A percentile compares a stretch with the other conserved stretches of the same genome.
Conservation (phyloP, 164 flowering plant species). For the Magnolia kwangsiensis region DNA sequence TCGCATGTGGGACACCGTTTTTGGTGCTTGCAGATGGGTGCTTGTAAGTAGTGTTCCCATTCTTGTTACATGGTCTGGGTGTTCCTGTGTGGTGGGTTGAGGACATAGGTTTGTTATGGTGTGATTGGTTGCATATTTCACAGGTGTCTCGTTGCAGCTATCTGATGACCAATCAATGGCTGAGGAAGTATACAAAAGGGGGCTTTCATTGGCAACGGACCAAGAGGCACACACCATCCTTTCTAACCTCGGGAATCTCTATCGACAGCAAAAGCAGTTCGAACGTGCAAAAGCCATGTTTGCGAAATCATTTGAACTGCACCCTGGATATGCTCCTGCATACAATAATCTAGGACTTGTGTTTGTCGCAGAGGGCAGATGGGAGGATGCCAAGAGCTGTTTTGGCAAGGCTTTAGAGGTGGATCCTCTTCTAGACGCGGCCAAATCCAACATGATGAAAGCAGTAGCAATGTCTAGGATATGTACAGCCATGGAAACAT, state of each 20-base stretch:
- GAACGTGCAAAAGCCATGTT: slow-evolving; percentile 79
- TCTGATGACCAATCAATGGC: slow-evolving; percentile 66
- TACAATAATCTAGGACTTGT: slow-evolving; percentile 93
- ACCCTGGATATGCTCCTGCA: slow-evolving; percentile 96
- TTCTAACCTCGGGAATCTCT: slow-evolving; percentile 84
- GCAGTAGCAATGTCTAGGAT: slow-evolving; percentile 44
- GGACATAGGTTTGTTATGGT: neutral
- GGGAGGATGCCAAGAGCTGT: slow-evolving; percentile 80
- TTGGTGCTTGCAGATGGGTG: too few relatives aligned
- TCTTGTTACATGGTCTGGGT: neutral
- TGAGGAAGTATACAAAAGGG: slow-evolving; percentile 68
- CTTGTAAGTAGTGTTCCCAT: neutral
- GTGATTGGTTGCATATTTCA: neutral
- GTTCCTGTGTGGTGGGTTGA: neutral
- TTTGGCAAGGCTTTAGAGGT: slow-evolving; percentile 66
- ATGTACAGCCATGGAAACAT: slow-evolving; percentile 21
- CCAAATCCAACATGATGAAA: slow-evolving; percentile 80
- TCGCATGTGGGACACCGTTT: too few relatives aligned
- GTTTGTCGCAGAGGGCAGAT: slow-evolving; percentile 74
- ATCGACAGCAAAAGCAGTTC: slow-evolving; percentile 58
- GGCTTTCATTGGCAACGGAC: slow-evolving; percentile 51
- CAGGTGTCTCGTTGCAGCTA: slow-evolving; percentile 80
- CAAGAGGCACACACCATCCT: slow-evolving; percentile 68
- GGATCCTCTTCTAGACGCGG: slow-evolving; percentile 83
- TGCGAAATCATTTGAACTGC: slow-evolving; percentile 66